A percentile compares a stretch with the other conserved stretches of the same genome.
Evolutionary conservation across 352 stramenopile genomes (phyloP).

Genomic region (Globisporangium polare): DNA sequence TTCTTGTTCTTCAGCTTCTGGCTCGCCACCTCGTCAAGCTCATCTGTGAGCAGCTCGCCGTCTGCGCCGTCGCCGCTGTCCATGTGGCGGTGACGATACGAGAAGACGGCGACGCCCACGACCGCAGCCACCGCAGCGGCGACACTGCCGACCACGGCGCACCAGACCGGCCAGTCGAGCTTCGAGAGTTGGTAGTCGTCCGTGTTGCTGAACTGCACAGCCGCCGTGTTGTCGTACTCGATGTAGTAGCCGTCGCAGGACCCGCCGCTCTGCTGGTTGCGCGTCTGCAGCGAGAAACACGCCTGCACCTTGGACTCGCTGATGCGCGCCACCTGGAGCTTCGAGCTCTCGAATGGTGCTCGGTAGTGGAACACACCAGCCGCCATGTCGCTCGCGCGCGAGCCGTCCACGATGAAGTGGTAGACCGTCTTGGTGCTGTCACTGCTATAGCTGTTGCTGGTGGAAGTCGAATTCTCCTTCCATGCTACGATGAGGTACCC

Average conservation of each 20-base stretch:
- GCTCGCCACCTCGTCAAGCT: slow-evolving; percentile 19
- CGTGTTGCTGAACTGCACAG: slow-evolving; percentile 46
- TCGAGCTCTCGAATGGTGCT: slow-evolving; percentile 23
- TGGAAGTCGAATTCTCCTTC: slow-evolving; percentile 36
- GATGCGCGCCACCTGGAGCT: slow-evolving; percentile 22
- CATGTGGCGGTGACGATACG: slow-evolving; percentile 39
- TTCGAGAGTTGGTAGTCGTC: slow-evolving; percentile 59
- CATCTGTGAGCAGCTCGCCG: slow-evolving; percentile 28
- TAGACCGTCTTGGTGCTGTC: slow-evolving; percentile 26
- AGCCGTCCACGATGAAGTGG: slow-evolving; percentile 77
- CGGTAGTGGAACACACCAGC: slow-evolving; percentile 65
- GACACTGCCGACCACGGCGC: slow-evolving; percentile 57
- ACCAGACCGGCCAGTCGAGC: slow-evolving; percentile 44
- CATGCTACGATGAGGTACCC: slow-evolving; percentile 62
- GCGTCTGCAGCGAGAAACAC: slow-evolving; percentile 73
- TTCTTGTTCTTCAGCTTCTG: slow-evolving; percentile 11
- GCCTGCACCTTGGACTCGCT: slow-evolving; percentile 38
- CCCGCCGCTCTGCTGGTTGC: slow-evolving; percentile 49
- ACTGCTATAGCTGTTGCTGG: neutral
- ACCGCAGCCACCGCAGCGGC: slow-evolving; percentile 44
- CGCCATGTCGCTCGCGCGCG: slow-evolving; percentile 51
- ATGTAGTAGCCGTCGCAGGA: slow-evolving; percentile 68
- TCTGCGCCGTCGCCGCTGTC: slow-evolving; percentile 24
- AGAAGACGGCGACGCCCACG: slow-evolving; percentile 40
- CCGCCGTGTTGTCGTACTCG: slow-evolving; percentile 41